A percentile compares a stretch with the other conserved stretches of the same genome.
These are phyloP conservation scores for Capsella bursapastoris DNA, from an alignment of 345 rosid genomes.

Conservation along the genomic window DNA sequence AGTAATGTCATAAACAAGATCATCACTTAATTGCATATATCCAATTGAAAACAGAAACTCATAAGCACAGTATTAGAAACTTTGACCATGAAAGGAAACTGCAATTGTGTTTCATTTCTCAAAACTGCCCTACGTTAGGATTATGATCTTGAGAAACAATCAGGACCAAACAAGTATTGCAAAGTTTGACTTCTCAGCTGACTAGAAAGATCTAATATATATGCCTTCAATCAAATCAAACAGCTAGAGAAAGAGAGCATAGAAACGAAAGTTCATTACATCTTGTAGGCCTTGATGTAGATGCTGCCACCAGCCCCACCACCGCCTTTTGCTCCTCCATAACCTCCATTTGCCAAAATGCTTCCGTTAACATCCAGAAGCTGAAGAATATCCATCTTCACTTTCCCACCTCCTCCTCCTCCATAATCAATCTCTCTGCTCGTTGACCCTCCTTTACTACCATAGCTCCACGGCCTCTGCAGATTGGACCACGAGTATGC, in stretches of 20 bases:
- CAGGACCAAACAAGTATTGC: slow-evolving; percentile 25
- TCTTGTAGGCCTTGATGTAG: slow-evolving; percentile 67
- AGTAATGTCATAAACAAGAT: neutral
- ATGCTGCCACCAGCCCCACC: slow-evolving; percentile 99
- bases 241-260: slow-evolving; percentile 24
- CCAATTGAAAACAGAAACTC: slow-evolving; percentile 11
- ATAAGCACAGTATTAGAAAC: slow-evolving; percentile 26
- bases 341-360: slow-evolving; percentile 83
- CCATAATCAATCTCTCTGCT: slow-evolving; percentile 81
- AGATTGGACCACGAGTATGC: slow-evolving; percentile 92
- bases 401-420: slow-evolving; percentile 91
- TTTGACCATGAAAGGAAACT: slow-evolving; percentile 7
- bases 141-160: slow-evolving; percentile 11
- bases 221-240: slow-evolving; percentile 13
- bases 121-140: slow-evolving; percentile 10
- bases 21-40: neutral
- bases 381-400: slow-evolving; percentile 58
- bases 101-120: slow-evolving; percentile 2
- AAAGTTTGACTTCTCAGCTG: slow-evolving; percentile 23
- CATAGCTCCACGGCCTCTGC: slow-evolving; percentile 78
- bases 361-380: slow-evolving; percentile 66
- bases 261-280: slow-evolving; percentile 59
- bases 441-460: slow-evolving; percentile 88
- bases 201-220: neutral
- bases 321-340: slow-evolving; percentile 88